phyloP scores from a whole-genome alignment of 306 rosid genomes.

The Cicer arietinum region DNA sequence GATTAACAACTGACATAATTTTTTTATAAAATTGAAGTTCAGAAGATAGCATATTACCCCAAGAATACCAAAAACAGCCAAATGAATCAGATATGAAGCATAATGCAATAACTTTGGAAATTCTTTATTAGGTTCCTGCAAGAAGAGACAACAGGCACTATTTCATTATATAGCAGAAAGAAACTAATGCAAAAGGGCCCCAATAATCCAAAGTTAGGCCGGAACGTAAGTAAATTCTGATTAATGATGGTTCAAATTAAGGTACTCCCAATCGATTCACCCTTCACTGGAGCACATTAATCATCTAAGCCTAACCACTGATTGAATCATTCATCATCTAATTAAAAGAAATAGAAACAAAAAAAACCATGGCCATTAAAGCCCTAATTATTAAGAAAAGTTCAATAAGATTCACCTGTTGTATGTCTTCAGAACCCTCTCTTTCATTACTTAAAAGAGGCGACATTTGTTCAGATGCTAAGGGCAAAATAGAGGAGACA shows the following conservation, averaged over 20 bases:
- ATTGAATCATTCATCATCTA: neutral
- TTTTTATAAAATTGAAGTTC: neutral
- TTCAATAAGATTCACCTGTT: conserved; percentile 54
- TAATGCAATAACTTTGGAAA: conserved; percentile 42
- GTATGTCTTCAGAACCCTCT: conserved; percentile 43
- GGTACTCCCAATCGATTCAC: too few relatives aligned
- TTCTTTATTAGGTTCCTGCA: conserved; percentile 46
- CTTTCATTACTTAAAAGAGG: conserved; percentile 46
- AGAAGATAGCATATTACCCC: conserved; percentile 46
- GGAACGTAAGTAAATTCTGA: too few relatives aligned
- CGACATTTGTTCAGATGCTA: conserved; percentile 31
- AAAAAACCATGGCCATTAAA: neutral
- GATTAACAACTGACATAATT: neutral
- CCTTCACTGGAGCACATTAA: too few relatives aligned
- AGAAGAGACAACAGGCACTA: neutral
- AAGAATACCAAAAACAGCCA: conserved; percentile 57
- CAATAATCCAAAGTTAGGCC: too few relatives aligned
- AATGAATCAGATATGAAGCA: conserved; percentile 40
- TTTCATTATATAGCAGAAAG: neutral
- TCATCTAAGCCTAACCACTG: too few relatives aligned
- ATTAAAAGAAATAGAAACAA: neutral
- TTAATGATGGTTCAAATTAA: too few relatives aligned
- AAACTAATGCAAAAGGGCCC: neutral
- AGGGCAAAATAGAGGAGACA: neutral
- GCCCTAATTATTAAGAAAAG: neutral